Base-by-base conservation (phyloP, 805 yeast genomes). In the Pichia paraexigua region DNA sequence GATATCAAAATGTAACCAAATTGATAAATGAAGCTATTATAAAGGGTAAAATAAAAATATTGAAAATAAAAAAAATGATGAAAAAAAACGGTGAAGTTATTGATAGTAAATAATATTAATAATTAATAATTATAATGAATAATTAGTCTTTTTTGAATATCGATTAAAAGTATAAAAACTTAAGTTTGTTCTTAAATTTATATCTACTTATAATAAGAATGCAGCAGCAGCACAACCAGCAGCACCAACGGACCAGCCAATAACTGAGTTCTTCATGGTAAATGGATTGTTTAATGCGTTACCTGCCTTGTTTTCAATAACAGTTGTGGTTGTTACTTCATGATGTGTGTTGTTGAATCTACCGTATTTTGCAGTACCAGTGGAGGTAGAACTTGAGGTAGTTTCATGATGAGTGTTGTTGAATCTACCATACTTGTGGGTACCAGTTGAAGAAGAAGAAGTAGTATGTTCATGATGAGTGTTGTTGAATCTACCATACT, bases 361-460 rank as follows among this genome's bases (percentile, higher is more conserved):
- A 60, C 87, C 86, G 54, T 68, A 70, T 55, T 65, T 74, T 69
- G 80, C 82, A 45, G 84, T 79, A 56, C 73, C 73, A 55, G 77
- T 67, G 21, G 67, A 56, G 18, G 71, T 53, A 3, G 79, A 53
- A 41, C 74, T 69, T 37, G 63, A 48, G 9, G 72, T 56, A 15
- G 78, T 56, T 66, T 65, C 55, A 60, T 67, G 68, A 71, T 78
- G 66, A 30, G 78, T 74, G 57, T 73, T 74, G 71, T 79, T 73
- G 60, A 79, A 79, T 63, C 71, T 74, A 60, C 87, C 86, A 54
- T 68, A 70, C 54, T 64, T 74, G 70, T 80, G 82, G 44, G 84
- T 79, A 56, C 73, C 73, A 55, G 77, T 67, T 22, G 67, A 56
- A 21, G 71, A 53, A 3, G 79, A 53, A 40, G 75, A 68, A 39